A percentile compares a stretch with the other conserved stretches of the same genome.
Evolutionary conservation across 176 grass and related monocot genomes (phyloP).

Genomic region (Raddia guianensis): DNA sequence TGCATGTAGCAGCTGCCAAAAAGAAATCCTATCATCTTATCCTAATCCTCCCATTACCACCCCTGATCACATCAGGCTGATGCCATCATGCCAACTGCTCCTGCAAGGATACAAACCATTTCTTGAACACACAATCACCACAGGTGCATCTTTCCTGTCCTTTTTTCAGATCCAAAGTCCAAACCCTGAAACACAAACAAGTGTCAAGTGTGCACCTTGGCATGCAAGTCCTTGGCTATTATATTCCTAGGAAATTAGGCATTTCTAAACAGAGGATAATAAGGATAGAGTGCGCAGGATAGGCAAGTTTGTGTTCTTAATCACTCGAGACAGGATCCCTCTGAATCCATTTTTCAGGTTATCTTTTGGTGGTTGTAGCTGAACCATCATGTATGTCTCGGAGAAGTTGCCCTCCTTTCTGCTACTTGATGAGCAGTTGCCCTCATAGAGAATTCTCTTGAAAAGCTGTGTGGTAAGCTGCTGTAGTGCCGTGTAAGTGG

Average conservation of each 20-base stretch:
- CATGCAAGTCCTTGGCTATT: background rate
- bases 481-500: slow-evolving; percentile 1
- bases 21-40: slow-evolving; percentile 23
- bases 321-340: background rate
- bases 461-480: background rate
- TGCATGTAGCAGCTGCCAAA: background rate
- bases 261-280: background rate
- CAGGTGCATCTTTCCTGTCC: background rate
- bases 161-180: background rate
- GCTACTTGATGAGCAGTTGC: background rate
- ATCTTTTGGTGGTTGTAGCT: background rate
- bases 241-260: background rate
- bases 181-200: background rate
- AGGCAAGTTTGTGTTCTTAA: background rate
- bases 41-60: slow-evolving; percentile 17
- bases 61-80: slow-evolving; percentile 18
- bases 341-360: slow-evolving; percentile 14
- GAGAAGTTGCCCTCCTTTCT: too few species aligned
- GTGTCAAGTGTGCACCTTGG: background rate
- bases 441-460: background rate
- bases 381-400: slow-evolving; percentile 10
- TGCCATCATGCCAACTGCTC: slow-evolving; percentile 28
- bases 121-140: background rate
- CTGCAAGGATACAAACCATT: background rate
- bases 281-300: background rate